Percentiles rank a stretch among this genome's conserved stretches.
phyloP scores from a whole-genome alignment of 2,329 filamentous ascomycete species.

The Neonectria hederae region DNA sequence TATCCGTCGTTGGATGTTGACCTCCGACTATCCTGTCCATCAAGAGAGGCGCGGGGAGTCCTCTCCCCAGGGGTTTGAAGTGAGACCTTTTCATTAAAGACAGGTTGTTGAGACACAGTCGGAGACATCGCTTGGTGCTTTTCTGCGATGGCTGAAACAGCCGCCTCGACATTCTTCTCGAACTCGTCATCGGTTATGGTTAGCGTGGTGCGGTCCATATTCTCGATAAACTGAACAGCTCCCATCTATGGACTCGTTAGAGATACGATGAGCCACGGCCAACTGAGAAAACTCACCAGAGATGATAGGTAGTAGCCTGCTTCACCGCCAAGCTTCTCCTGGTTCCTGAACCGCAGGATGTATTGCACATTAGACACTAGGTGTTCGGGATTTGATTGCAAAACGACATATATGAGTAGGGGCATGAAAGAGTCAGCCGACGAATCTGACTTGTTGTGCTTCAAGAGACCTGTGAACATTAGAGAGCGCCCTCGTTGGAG shows the following conservation, averaged over 20 bases:
- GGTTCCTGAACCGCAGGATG: constrained; percentile 94
- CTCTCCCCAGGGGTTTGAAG: constrained; percentile 37
- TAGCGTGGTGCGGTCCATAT: constrained; percentile 90
- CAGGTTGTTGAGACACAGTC: constrained; percentile 49
- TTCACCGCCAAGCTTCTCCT: constrained; percentile 97
- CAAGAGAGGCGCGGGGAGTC: constrained; percentile 55
- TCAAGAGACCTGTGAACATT: constrained; percentile 75
- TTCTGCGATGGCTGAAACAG: constrained; percentile 94
- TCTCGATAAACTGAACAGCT: constrained; percentile 96
- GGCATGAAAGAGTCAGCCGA: constrained; percentile 97
- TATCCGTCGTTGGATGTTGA: constrained; percentile 66
- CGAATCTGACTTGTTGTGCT: constrained; percentile 91
- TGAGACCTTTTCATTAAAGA: constrained; percentile 57
- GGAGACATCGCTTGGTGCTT: constrained; percentile 73
- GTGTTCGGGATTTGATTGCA: constrained; percentile 94
- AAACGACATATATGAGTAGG: constrained; percentile 92
- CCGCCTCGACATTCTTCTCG: constrained; percentile 93
- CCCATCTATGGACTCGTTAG: constrained; percentile 69
- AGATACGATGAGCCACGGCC: not conserved
- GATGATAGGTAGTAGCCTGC: constrained; percentile 98
- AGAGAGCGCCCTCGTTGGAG: not conserved
- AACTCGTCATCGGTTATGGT: constrained; percentile 97
- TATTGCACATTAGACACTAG: constrained; percentile 98
- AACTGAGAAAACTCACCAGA: constrained; percentile 66
- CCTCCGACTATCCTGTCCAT: constrained; percentile 54